phyloP scores from a whole-genome alignment of 2,329 filamentous ascomycete genomes.

The Neofusicoccum kwambonambiense region DNA sequence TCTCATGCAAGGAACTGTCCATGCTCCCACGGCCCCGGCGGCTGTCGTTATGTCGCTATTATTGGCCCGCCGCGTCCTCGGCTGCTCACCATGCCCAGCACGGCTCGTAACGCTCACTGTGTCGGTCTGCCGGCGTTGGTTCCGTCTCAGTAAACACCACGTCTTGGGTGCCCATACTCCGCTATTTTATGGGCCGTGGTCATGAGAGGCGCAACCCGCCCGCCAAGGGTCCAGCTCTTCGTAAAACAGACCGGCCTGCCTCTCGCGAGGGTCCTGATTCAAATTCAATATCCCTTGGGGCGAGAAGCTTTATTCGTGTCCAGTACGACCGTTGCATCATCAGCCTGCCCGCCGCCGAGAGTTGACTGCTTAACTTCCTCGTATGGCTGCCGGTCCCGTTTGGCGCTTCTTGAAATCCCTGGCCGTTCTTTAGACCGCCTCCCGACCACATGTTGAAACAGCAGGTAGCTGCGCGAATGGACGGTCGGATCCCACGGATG shows the following conservation, averaged over 20 bases:
- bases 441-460: constrained; percentile 11
- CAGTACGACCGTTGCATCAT: constrained; percentile 9
- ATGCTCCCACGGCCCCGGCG: background rate
- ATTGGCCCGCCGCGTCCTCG: constrained; percentile 9
- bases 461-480: constrained; percentile 4
- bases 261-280: constrained; percentile 12
- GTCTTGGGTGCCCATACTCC: constrained; percentile 12
- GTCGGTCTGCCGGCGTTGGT: constrained; percentile 15
- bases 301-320: constrained; percentile 1
- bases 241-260: constrained; percentile 10
- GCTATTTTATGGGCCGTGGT: constrained; percentile 16
- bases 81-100: constrained; percentile 6
- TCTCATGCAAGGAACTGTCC: constrained; percentile 14
- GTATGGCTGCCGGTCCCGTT: background rate
- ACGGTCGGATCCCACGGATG: constrained; percentile 10
- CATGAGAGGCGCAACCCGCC: constrained; percentile 5
- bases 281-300: constrained; percentile 9
- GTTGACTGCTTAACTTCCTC: background rate
- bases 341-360: background rate
- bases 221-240: constrained; percentile 6
- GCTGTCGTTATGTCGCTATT: constrained; percentile 16
- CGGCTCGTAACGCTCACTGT: constrained; percentile 17
- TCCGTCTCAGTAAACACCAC: constrained; percentile 15
- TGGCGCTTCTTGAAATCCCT: background rate
- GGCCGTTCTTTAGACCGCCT: background rate